A percentile compares a stretch with the other conserved stretches of the same genome.
These are phyloP conservation scores for Sherardia arvensis DNA, from an alignment of 257 asterid genomes.

Conservation along the genomic window DNA sequence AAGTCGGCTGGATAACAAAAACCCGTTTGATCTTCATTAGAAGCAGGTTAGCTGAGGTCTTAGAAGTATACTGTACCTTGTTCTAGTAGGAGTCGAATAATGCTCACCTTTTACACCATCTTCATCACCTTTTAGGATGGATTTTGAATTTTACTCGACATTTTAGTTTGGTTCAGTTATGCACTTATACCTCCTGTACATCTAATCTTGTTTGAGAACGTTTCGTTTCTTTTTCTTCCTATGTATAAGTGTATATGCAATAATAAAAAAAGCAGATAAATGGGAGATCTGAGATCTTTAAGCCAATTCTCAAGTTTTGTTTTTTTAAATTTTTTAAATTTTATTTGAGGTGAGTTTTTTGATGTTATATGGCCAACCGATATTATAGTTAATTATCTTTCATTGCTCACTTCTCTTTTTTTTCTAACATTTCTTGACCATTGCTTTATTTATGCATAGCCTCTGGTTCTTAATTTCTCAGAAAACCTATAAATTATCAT, in stretches of 20 bases:
- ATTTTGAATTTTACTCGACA: neutral
- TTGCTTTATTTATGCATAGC: neutral
- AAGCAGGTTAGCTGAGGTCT: slow-evolving; percentile 6
- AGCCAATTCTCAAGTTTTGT: no score
- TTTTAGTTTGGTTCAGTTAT: neutral
- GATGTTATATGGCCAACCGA: neutral
- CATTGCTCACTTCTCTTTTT: neutral
- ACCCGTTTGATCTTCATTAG: neutral
- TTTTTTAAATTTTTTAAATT: no score
- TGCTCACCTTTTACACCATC: slow-evolving; percentile 5
- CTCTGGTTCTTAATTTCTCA: neutral
- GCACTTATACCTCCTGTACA: slow-evolving; percentile 6
- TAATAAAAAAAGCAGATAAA: neutral
- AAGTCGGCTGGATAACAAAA: neutral
- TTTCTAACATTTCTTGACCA: neutral
- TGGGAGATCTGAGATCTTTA: neutral
- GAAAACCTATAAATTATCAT: slow-evolving; percentile 1
- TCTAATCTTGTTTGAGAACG: slow-evolving; percentile 1
- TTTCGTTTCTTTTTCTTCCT: neutral
- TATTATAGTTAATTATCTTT: neutral
- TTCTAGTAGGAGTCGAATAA: slow-evolving; percentile 7
- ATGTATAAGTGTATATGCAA: neutral
- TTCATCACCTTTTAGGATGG: neutral
- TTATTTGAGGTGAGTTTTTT: no score
- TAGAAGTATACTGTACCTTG: neutral